These are phyloP conservation scores for Cardamine resedifolia DNA, from an alignment of 345 rosid genomes.

Conservation along the genomic window DNA sequence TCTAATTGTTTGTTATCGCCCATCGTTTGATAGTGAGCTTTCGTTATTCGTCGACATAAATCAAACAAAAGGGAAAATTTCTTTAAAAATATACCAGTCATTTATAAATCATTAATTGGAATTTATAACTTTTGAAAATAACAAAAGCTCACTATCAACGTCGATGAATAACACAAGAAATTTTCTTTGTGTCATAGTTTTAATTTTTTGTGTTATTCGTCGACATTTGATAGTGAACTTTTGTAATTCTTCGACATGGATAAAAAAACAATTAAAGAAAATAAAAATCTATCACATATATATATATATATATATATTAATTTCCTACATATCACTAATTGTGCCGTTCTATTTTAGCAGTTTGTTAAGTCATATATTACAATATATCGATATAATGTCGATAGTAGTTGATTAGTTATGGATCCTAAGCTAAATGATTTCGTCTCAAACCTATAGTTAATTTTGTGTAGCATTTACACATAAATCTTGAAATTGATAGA, in stretches of 20 bases:
- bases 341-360: background rate
- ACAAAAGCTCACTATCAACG: no score
- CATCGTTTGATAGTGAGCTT: constrained; percentile 20
- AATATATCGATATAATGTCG: constrained; percentile 2
- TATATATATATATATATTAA: background rate
- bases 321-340: background rate
- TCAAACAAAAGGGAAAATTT: background rate
- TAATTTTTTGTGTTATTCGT: background rate
- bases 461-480: constrained; percentile 1
- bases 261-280: background rate
- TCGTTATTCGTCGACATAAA: constrained; percentile 7
- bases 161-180: no score
- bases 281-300: background rate
- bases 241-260: constrained; percentile 1
- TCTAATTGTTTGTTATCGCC: constrained; percentile 4
- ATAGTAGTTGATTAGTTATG: background rate
- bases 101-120: background rate
- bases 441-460: background rate
- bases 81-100: background rate
- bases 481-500: background rate
- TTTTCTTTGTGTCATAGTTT: no score
- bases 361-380: background rate
- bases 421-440: constrained; percentile 8
- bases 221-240: constrained; percentile 6
- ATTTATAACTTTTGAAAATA: background rate